A percentile compares a stretch with the other conserved stretches of the same genome.
Evolutionary conservation across 495 filamentous ascomycete genomes (phyloP).

Genomic region (Penicillium malachiteum): DNA sequence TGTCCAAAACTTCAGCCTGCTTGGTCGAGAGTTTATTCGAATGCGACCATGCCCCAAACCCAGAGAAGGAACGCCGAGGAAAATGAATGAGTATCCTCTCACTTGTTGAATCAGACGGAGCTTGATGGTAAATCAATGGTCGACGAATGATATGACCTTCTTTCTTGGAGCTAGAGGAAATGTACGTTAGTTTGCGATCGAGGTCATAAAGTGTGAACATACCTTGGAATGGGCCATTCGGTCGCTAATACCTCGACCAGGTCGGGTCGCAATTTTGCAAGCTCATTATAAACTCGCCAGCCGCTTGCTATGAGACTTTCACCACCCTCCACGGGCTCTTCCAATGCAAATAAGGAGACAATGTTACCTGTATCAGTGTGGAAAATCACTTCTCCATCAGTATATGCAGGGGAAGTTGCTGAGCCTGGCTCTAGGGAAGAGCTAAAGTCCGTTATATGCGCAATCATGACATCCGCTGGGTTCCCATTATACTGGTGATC

Average conservation of each 20-base stretch:
- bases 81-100: conserved; percentile 54
- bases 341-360: conserved; percentile 55
- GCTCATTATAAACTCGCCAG: conserved; percentile 60
- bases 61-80: conserved; percentile 54
- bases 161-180: neutral
- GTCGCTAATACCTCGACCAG: conserved; percentile 52
- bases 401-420: neutral
- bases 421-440: neutral
- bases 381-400: conserved; percentile 1
- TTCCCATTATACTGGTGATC: conserved; percentile 11
- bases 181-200: neutral
- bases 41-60: conserved; percentile 48
- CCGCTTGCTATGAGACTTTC: conserved; percentile 55
- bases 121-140: conserved; percentile 38
- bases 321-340: conserved; percentile 50
- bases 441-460: conserved; percentile 34
- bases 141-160: conserved; percentile 3
- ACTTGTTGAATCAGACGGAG: conserved; percentile 31
- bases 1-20: conserved; percentile 64
- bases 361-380: conserved; percentile 49
- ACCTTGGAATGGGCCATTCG: conserved; percentile 53
- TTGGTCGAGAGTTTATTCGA: conserved; percentile 53
- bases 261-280: conserved; percentile 56
- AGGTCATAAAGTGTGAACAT: conserved; percentile 8
- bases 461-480: conserved; percentile 41